Conservation (phyloP, 768 basidiomycete genomes). For the Suillus occidentalis region DNA sequence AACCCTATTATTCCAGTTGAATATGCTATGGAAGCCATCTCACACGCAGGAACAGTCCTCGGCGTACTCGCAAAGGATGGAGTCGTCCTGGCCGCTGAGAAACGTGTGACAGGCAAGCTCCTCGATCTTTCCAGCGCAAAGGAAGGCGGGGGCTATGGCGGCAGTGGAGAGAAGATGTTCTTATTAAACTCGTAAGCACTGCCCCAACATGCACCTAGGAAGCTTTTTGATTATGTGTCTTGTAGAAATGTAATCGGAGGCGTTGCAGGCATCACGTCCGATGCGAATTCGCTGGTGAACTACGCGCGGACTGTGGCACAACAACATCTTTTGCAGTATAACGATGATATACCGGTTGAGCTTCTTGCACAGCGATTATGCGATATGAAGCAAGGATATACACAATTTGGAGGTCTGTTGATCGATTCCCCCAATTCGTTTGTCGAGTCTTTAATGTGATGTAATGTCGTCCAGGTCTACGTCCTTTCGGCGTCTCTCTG, state of each 20-base stretch:
- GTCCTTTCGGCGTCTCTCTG: constrained; percentile 96
- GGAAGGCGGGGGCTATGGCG: constrained; percentile 82
- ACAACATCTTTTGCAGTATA: constrained; percentile 82
- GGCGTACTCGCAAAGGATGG: constrained; percentile 90
- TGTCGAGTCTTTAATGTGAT: neutral
- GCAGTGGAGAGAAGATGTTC: constrained; percentile 98
- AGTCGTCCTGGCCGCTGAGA: constrained; percentile 91
- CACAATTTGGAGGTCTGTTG: constrained; percentile 87
- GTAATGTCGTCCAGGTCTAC: constrained; percentile 59
- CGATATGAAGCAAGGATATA: constrained; percentile 98
- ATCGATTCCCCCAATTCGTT: neutral
- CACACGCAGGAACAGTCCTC: constrained; percentile 91
- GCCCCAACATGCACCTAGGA: neutral
- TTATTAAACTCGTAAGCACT: constrained; percentile 79
- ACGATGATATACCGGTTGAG: constrained; percentile 98
- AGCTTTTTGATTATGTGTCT: neutral
- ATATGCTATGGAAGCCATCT: constrained; percentile 99
- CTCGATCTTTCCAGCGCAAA: constrained; percentile 86
- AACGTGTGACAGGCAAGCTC: constrained; percentile 97
- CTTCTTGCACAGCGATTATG: constrained; percentile 91
- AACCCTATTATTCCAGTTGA: constrained; percentile 62
- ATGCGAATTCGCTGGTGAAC: constrained; percentile 97
- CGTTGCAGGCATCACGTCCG: constrained; percentile 94
- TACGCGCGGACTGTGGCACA: constrained; percentile 91
- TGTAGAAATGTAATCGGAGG: constrained; percentile 91